These are phyloP conservation scores for Candida sojae DNA, from an alignment of 1,139 yeast genomes.

Conservation along the genomic window DNA sequence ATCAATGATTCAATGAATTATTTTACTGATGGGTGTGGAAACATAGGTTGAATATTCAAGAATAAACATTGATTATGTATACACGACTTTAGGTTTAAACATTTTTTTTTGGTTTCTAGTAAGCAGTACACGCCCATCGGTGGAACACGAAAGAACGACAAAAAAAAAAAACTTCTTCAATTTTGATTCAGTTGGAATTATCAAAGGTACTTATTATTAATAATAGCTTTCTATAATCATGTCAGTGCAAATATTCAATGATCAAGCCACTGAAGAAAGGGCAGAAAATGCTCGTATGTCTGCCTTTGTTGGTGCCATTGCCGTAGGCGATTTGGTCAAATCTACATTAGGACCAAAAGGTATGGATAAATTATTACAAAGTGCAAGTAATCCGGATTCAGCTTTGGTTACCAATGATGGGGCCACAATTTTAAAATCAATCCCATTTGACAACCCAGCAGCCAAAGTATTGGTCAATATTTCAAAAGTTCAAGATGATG, in stretches of 20 bases:
- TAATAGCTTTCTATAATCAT: constrained; percentile 16
- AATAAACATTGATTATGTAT: no score
- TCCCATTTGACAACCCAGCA: constrained; percentile 97
- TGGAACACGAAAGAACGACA: constrained; percentile 3
- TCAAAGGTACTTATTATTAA: no score
- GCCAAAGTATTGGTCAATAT: constrained; percentile 96
- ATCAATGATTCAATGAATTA: no score
- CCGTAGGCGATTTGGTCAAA: constrained; percentile 96
- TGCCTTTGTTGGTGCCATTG: constrained; percentile 97
- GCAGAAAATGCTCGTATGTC: constrained; percentile 98
- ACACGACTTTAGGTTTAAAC: background rate
- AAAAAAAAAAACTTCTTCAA: background rate
- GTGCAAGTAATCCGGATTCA: constrained; percentile 72
- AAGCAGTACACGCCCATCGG: background rate
- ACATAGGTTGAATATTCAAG: no score
- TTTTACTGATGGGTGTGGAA: no score
- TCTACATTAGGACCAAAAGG: constrained; percentile 98
- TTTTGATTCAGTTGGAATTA: background rate
- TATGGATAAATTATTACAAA: constrained; percentile 92
- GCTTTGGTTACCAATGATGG: constrained; percentile 95
- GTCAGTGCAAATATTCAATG: constrained; percentile 94
- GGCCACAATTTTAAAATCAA: constrained; percentile 91
- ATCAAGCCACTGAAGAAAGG: constrained; percentile 95
- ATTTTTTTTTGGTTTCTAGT: background rate
- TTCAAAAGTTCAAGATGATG: constrained; percentile 97